Percentiles rank a stretch among this genome's conserved stretches.
phyloP scores from a whole-genome alignment of 2,329 filamentous ascomycete species.

The Colletotrichum limetticola region DNA sequence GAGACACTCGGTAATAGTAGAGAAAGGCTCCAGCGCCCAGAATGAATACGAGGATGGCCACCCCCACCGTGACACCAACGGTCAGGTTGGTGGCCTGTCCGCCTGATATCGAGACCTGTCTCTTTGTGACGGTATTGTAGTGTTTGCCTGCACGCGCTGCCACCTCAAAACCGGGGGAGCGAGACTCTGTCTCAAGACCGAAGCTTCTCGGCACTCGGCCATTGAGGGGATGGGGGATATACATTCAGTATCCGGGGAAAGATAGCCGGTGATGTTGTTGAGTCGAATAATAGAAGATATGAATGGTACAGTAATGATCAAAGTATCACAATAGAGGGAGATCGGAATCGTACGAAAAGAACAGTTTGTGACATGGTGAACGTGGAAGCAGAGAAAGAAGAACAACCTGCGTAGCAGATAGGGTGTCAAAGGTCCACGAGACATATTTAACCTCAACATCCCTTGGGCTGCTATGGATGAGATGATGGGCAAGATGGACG shows the following conservation, averaged over 20 bases:
- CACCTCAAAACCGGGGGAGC: neutral
- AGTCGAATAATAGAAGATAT: neutral
- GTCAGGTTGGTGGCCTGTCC: conserved; percentile 49
- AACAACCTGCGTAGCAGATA: neutral
- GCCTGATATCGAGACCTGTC: conserved; percentile 28
- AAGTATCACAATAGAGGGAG: conserved; percentile 9
- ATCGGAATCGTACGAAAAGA: conserved; percentile 5
- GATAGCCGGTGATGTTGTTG: neutral
- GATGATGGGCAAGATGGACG: neutral
- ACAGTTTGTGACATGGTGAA: conserved; percentile 13
- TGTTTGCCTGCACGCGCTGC: neutral
- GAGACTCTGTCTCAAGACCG: neutral
- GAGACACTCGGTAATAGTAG: conserved; percentile 51
- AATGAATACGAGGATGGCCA: conserved; percentile 53
- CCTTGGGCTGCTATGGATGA: neutral
- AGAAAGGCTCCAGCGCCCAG: conserved; percentile 49
- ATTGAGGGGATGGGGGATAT: conserved; percentile 27
- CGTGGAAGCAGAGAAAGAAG: conserved; percentile 9
- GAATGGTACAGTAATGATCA: conserved; percentile 6
- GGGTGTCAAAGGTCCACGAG: conserved; percentile 5
- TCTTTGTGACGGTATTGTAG: neutral
- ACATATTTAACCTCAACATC: conserved; percentile 26
- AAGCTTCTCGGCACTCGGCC: conserved; percentile 1
- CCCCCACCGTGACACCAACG: conserved; percentile 55
- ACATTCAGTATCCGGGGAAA: conserved; percentile 17